These are phyloP conservation scores for Thelonectria olida DNA, from an alignment of 2,329 filamentous ascomycete species.

Conservation along the genomic window DNA sequence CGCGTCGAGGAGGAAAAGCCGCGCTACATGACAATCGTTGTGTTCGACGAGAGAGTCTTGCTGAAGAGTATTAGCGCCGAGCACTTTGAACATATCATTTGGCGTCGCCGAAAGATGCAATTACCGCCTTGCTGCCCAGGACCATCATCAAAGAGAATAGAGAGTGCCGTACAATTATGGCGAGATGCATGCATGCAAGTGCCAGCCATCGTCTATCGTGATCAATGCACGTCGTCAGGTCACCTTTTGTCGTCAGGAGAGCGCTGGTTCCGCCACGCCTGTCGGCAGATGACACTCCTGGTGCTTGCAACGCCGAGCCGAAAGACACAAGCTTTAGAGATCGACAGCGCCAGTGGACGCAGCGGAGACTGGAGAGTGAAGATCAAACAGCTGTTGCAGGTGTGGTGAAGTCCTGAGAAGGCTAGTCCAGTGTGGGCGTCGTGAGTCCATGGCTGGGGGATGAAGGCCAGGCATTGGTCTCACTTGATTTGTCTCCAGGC, in stretches of 20 bases:
- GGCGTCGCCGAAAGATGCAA: too few relatives aligned
- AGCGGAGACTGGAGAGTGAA: neutral
- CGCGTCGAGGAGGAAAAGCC: too few relatives aligned
- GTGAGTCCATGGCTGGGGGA: too few relatives aligned
- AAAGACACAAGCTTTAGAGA: neutral
- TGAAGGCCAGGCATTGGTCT: neutral
- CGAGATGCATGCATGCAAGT: neutral
- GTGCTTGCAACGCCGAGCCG: neutral
- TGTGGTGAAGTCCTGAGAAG: neutral
- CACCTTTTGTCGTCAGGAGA: neutral
- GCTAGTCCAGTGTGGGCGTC: neutral
- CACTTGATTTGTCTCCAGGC: neutral
- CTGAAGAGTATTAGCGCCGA: too few relatives aligned
- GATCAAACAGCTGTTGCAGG: conserved; percentile 4
- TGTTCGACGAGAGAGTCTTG: neutral
- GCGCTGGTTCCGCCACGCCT: neutral
- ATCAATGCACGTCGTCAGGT: neutral
- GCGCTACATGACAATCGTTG: neutral
- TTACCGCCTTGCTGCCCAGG: too few relatives aligned
- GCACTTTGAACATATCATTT: too few relatives aligned
- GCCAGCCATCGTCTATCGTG: neutral
- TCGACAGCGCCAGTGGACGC: neutral
- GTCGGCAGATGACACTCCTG: neutral
- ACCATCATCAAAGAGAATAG: neutral
- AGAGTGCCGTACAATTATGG: neutral